phyloP scores from a whole-genome alignment of 495 filamentous ascomycete species.

The Jackrogersella multiformis region DNA sequence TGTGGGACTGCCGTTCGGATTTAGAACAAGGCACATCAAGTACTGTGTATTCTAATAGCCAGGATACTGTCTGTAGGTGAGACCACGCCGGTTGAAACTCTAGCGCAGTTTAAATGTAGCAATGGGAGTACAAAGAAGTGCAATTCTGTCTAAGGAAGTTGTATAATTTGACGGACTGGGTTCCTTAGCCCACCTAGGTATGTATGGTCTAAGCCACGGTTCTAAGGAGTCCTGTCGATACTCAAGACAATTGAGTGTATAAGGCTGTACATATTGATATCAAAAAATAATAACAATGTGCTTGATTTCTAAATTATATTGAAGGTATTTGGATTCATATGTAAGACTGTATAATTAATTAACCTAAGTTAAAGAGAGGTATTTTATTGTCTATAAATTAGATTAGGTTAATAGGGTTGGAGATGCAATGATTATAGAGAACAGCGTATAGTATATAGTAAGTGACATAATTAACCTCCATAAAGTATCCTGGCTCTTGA shows the following conservation, averaged over 20 bases:
- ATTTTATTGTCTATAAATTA: no score
- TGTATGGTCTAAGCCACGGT: background rate
- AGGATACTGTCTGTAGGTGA: constrained; percentile 13
- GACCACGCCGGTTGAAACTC: background rate
- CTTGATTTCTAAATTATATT: no score
- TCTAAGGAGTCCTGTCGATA: background rate
- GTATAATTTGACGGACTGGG: background rate
- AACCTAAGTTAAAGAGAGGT: no score
- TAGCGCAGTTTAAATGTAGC: background rate
- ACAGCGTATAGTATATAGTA: no score
- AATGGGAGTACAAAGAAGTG: background rate
- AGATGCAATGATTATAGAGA: no score
- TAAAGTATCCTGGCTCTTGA: no score
- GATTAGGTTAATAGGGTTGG: no score
- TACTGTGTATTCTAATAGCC: constrained; percentile 10
- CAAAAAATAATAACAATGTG: background rate
- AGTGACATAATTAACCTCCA: no score
- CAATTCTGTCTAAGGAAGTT: background rate
- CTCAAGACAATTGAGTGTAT: background rate
- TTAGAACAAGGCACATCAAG: background rate
- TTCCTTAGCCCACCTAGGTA: background rate
- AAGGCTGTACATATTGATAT: background rate
- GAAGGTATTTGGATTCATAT: no score
- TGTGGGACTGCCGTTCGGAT: background rate
- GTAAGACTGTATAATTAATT: no score